phyloP scores from a whole-genome alignment of 2,329 filamentous ascomycete species.

The Penicillium sp. region DNA sequence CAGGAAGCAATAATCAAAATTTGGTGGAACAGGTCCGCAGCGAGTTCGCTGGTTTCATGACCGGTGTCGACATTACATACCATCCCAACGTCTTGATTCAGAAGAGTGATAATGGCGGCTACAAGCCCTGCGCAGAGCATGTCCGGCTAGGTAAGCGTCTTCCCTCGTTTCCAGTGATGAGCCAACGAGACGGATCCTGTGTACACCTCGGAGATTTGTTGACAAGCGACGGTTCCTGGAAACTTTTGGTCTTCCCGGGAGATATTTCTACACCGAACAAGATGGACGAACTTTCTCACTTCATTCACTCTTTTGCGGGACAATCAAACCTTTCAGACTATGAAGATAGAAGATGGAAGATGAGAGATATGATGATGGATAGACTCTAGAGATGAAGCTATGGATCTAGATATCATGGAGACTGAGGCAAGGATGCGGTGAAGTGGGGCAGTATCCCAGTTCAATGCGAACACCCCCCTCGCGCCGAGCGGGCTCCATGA shows the following conservation, averaged over 20 bases:
- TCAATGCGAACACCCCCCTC: no score
- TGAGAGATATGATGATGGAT: no score
- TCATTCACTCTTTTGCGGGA: conserved; percentile 2
- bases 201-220: conserved; percentile 9
- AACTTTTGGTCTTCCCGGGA: conserved; percentile 19
- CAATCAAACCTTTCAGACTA: no score
- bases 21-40: conserved; percentile 6
- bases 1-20: background rate
- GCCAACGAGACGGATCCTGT: conserved; percentile 8
- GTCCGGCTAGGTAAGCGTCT: conserved; percentile 17
- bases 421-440: no score
- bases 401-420: no score
- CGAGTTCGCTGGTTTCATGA: conserved; percentile 12
- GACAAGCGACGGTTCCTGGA: conserved; percentile 18
- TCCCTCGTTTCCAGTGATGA: conserved; percentile 4
- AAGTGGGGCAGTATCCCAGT: no score
- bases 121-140: conserved; percentile 1
- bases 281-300: conserved; percentile 1
- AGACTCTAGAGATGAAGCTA: no score
- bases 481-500: no score
- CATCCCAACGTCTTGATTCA: background rate
- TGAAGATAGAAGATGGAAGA: no score
- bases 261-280: conserved; percentile 6
- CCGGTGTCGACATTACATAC: conserved; percentile 12
- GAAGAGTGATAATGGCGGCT: background rate